Evolutionary conservation across 495 filamentous ascomycete species (phyloP).

Genomic region (Penicillium cinerascens): DNA sequence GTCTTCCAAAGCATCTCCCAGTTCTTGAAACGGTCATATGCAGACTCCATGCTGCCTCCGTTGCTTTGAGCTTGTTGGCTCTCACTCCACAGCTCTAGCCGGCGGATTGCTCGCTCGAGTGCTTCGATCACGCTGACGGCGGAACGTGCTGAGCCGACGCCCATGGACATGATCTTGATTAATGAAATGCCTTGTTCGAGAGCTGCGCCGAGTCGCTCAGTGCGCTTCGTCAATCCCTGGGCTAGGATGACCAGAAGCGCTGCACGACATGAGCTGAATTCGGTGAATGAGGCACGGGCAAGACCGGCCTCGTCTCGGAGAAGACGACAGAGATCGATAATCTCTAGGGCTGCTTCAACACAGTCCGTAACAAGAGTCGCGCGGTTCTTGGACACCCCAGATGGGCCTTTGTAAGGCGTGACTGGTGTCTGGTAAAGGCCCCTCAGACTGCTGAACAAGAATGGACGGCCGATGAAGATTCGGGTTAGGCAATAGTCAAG

Average conservation of each 20-base stretch:
- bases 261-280: slow-evolving; percentile 51
- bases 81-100: slow-evolving; percentile 41
- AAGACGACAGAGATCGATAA: slow-evolving; percentile 45
- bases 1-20: slow-evolving; percentile 54
- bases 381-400: slow-evolving; percentile 38
- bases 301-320: slow-evolving; percentile 48
- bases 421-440: slow-evolving; percentile 24
- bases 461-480: slow-evolving; percentile 49
- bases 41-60: slow-evolving; percentile 35
- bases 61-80: slow-evolving; percentile 31
- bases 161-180: slow-evolving; percentile 53
- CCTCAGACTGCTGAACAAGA: slow-evolving; percentile 45
- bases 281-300: slow-evolving; percentile 49
- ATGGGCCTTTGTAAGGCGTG: slow-evolving; percentile 28
- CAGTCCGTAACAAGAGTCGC: slow-evolving; percentile 45
- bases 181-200: slow-evolving; percentile 47
- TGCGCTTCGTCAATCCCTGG: slow-evolving; percentile 47
- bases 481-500: slow-evolving; percentile 47
- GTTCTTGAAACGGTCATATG: slow-evolving; percentile 50
- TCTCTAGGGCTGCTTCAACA: slow-evolving; percentile 48
- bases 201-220: slow-evolving; percentile 43
- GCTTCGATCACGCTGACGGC: slow-evolving; percentile 52
- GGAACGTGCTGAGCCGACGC: slow-evolving; percentile 46
- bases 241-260: slow-evolving; percentile 48
- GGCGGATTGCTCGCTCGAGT: slow-evolving; percentile 47